Evolutionary conservation across 2,329 filamentous ascomycete genomes (phyloP).

Genomic region (Botryotinia globosa): DNA sequence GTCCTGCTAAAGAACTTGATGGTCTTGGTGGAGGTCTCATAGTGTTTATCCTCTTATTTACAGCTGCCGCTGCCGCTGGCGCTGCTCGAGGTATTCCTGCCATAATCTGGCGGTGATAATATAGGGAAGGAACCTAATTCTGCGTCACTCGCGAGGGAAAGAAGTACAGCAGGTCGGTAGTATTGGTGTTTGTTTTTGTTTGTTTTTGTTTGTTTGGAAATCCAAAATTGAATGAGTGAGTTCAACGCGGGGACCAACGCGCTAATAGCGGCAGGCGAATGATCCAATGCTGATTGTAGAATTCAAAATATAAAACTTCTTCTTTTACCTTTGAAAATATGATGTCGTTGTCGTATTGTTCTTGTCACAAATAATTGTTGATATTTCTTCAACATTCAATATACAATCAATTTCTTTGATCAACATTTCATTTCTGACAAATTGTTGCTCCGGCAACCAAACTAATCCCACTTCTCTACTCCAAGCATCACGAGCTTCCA

Average conservation of each 20-base stretch:
- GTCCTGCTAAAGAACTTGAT: constrained; percentile 39
- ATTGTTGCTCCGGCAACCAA: constrained; percentile 5
- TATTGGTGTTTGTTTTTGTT: constrained; percentile 4
- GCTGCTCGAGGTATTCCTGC: constrained; percentile 52
- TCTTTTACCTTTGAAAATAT: not conserved
- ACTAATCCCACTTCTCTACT: constrained; percentile 4
- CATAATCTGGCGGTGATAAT: constrained; percentile 42
- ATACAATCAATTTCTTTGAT: not conserved
- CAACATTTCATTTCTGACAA: constrained; percentile 3
- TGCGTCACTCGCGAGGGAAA: not conserved
- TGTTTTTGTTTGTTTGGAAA: constrained; percentile 7
- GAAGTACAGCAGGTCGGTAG: not conserved
- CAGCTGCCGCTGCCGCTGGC: constrained; percentile 42
- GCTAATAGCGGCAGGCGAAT: not conserved
- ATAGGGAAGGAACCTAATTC: not conserved
- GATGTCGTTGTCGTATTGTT: not conserved
- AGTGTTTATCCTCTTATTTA: constrained; percentile 48
- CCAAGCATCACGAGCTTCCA: constrained; percentile 11
- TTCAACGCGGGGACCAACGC: not conserved
- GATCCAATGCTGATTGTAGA: not conserved
- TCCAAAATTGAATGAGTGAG: not conserved
- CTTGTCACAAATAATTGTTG: constrained; percentile 6
- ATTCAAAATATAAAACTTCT: not conserved
- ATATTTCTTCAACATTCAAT: not conserved
- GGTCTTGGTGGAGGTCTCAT: constrained; percentile 55